These are phyloP conservation scores for Fusarium guadeloupense DNA, from an alignment of 2,329 filamentous ascomycete genomes.

Conservation along the genomic window DNA sequence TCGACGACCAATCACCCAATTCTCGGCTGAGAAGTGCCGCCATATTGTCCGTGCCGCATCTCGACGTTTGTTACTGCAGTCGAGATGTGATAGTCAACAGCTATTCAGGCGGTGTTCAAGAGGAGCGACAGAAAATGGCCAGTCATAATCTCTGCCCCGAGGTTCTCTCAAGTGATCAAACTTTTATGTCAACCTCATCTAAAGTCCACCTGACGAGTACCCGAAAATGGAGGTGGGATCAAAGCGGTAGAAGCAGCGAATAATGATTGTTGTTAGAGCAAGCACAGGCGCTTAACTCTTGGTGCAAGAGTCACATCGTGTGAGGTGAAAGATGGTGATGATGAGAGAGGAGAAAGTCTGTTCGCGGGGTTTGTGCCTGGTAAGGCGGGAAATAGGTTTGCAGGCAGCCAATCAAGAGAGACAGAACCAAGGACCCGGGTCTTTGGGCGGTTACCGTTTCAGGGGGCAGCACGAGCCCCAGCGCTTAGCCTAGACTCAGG, in stretches of 20 bases:
- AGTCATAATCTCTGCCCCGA: too few species aligned
- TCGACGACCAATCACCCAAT: conserved; percentile 19
- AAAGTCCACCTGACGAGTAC: too few species aligned
- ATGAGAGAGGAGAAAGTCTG: conserved; percentile 9
- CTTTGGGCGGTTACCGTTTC: conserved; percentile 7
- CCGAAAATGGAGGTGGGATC: neutral
- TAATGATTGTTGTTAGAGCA: neutral
- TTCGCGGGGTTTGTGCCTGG: conserved; percentile 16
- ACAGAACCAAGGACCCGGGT: neutral
- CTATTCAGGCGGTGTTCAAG: too few species aligned
- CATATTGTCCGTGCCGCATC: conserved; percentile 17
- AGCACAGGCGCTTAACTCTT: conserved; percentile 29
- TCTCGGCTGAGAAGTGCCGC: conserved; percentile 21
- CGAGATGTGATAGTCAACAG: neutral
- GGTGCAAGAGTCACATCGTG: neutral
- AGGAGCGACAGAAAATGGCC: too few species aligned
- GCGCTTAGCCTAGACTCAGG: conserved; percentile 14
- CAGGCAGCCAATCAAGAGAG: conserved; percentile 13
- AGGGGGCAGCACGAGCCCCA: conserved; percentile 12
- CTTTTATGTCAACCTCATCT: too few species aligned
- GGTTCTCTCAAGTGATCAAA: too few species aligned
- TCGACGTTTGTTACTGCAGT: neutral
- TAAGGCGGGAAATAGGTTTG: neutral
- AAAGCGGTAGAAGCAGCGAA: conserved; percentile 12
- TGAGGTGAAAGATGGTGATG: conserved; percentile 16